phyloP scores from a whole-genome alignment of 208 protist genomes.

The Leishmania mexicana region DNA sequence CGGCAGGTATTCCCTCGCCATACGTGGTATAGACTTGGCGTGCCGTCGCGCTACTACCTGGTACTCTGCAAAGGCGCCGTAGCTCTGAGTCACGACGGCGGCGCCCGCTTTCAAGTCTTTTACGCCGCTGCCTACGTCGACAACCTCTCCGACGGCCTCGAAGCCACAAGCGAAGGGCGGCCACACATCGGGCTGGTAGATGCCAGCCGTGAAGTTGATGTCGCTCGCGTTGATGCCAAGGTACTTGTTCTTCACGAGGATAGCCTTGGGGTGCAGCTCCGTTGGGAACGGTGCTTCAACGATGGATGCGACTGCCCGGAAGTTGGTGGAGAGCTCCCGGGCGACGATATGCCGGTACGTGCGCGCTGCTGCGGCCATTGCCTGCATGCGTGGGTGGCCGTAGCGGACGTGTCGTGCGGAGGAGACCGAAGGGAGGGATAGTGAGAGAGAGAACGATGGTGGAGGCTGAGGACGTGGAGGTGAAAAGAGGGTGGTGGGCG shows the following conservation, averaged over 20 bases:
- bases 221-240: conserved; percentile 91
- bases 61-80: conserved; percentile 85
- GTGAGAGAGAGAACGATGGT: background rate
- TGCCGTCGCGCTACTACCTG: conserved; percentile 57
- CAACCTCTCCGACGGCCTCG: conserved; percentile 82
- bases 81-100: conserved; percentile 72
- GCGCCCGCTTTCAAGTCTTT: conserved; percentile 51
- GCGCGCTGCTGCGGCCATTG: conserved; percentile 16
- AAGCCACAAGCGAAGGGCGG: conserved; percentile 90
- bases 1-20: conserved; percentile 62
- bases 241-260: conserved; percentile 80
- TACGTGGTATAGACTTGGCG: conserved; percentile 50
- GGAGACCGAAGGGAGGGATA: background rate
- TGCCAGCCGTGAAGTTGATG: conserved; percentile 87
- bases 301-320: conserved; percentile 63
- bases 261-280: conserved; percentile 55
- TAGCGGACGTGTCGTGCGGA: background rate
- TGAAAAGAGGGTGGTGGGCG: background rate
- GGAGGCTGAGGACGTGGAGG: background rate
- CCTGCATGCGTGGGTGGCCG: background rate
- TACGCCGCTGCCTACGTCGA: conserved; percentile 50
- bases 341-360: conserved; percentile 72
- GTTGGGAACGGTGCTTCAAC: conserved; percentile 33
- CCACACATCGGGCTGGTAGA: conserved; percentile 71
- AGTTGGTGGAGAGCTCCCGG: conserved; percentile 65